Base-by-base conservation (phyloP, 2,329 filamentous ascomycete species). In the Venturia nashicola region DNA sequence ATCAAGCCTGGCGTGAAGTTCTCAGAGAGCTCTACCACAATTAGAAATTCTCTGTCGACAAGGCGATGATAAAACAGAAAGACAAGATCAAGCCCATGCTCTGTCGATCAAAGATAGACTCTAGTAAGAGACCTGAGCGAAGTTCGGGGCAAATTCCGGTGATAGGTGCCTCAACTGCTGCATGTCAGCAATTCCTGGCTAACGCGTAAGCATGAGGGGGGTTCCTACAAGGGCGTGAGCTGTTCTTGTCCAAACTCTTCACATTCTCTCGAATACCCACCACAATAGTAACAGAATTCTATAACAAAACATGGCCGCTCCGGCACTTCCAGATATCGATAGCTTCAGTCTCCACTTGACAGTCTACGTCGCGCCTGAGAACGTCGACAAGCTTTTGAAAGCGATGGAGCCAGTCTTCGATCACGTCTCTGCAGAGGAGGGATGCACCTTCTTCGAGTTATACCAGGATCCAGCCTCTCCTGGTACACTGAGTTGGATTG, bases 401-500 rank as follows among this genome's bases (percentile, higher is more conserved):
- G 59, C 42, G 7, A 20, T 61, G 18, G 23, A 61, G 9, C 39
- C 59, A 1, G 59, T 32, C 27, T 61, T 61, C 39, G 59, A 61
- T n/a, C 27, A 5, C 12, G 42, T 43, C 8, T 20, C 59, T 39
- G 42, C 36, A 23, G 39, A 61, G 27, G 5, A 20, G 7, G 59
- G 46, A 61, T 46, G 36, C 39, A 40, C 40, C 14, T 61, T 42
- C 16, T 61, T 61, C 18, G 59, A 61, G 39, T n/a, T 61, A 18
- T 46, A 23, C 20, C 59, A 61, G 42, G 59, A 61, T 34, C 59
- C 59, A 39, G 18, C 18, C 18, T 40, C 18, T 6, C 59, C 42
- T 2, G 59, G 59, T 3, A 40, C 36, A 8, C 4, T 61, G 7
- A 46, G 59, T 43, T 46, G 59, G 59, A 39, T 61, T n/a, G 39